Evolutionary conservation across 305 asterid genomes (phyloP).

Genomic region (Fraxinus angustifolia): DNA sequence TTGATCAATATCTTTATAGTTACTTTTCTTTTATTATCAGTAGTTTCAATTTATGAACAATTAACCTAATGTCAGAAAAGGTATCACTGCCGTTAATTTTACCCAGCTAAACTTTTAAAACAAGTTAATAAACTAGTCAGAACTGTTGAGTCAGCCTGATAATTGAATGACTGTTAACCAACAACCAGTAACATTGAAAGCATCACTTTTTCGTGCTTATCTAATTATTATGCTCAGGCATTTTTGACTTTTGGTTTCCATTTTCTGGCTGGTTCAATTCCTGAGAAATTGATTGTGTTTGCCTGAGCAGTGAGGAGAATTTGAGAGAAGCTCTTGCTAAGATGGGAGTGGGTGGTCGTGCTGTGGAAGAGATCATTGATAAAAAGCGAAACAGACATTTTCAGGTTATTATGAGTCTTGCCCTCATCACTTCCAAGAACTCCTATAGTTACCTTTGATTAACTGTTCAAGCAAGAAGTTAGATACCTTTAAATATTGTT

Average conservation of each 20-base stretch:
- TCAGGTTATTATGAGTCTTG: conserved; percentile 50
- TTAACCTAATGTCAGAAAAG: not conserved
- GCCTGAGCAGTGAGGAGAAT: conserved; percentile 73
- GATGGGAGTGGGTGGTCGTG: conserved; percentile 74
- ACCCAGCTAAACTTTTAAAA: not conserved
- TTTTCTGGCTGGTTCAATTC: conserved; percentile 1
- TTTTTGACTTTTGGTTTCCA: conserved; percentile 3
- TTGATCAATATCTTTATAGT: not conserved
- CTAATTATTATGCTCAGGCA: not conserved
- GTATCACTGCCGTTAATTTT: not conserved
- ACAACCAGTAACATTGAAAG: conserved; percentile 3
- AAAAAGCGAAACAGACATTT: conserved; percentile 78
- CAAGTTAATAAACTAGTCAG: not conserved
- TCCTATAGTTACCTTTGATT: not conserved
- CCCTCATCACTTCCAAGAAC: conserved; percentile 16
- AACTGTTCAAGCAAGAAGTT: conserved; percentile 8
- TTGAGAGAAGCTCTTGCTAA: conserved; percentile 77
- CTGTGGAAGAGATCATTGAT: conserved; percentile 68
- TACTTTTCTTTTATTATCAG: not conserved
- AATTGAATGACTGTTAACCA: conserved; percentile 6
- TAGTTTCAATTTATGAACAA: not conserved
- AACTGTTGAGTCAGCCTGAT: not conserved
- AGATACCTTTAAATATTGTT: conserved; percentile 12
- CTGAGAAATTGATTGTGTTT: conserved; percentile 24
- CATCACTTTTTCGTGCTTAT: not conserved